These are phyloP conservation scores for Peronospora farinosa DNA, from an alignment of 352 stramenopile genomes.

Conservation along the genomic window DNA sequence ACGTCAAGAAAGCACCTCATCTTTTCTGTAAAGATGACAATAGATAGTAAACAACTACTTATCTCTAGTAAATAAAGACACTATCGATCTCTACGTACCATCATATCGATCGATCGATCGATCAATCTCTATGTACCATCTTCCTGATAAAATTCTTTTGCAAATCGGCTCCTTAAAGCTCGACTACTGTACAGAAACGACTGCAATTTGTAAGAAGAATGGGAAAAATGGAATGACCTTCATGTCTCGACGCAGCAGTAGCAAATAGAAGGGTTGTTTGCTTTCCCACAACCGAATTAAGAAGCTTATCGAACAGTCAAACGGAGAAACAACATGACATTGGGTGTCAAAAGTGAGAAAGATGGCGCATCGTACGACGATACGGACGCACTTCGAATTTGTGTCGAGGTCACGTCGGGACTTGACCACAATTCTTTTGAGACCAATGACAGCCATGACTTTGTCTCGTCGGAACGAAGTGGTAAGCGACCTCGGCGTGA, in stretches of 20 bases:
- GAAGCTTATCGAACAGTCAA: background rate
- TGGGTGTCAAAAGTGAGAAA: slow-evolving; percentile 9
- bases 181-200: slow-evolving; percentile 3
- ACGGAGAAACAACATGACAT: slow-evolving; percentile 1
- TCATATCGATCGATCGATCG: too few relatives aligned
- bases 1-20: too few relatives aligned
- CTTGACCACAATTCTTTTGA: slow-evolving; percentile 12
- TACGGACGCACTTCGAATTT: slow-evolving; percentile 30
- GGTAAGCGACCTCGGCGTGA: slow-evolving; percentile 38
- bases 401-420: slow-evolving; percentile 21
- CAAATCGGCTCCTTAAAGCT: slow-evolving; percentile 12
- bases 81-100: too few relatives aligned
- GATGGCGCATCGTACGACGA: background rate
- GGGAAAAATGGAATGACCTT: slow-evolving; percentile 21
- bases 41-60: too few relatives aligned
- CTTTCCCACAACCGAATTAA: slow-evolving; percentile 18
- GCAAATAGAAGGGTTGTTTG: background rate
- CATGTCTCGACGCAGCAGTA: slow-evolving; percentile 18
- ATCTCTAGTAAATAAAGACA: background rate
- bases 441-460: slow-evolving; percentile 4
- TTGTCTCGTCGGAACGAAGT: slow-evolving; percentile 1
- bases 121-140: background rate
- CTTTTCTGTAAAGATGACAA: too few relatives aligned
- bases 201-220: slow-evolving; percentile 4
- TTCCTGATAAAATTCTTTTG: background rate